Conservation (phyloP, 2,329 filamentous ascomycete species). For the Tricladium varicosporioides region DNA sequence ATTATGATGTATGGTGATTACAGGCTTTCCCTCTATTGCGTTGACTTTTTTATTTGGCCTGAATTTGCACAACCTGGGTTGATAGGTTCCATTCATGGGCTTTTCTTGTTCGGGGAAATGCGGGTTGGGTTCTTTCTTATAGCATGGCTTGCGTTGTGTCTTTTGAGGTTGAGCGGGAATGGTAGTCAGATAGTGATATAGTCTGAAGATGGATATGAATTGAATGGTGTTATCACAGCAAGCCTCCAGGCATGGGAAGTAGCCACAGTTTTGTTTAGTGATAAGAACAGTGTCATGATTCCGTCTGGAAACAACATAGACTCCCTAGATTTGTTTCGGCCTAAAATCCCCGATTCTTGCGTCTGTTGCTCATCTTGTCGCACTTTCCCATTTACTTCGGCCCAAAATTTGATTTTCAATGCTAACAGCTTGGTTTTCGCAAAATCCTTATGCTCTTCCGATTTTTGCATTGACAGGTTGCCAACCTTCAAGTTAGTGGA, state of each 20-base stretch:
- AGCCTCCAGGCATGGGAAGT: not conserved
- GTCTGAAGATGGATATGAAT: not conserved
- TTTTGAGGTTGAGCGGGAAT: slow-evolving; percentile 2
- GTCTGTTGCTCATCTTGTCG: too few species aligned
- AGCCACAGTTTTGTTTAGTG: too few species aligned
- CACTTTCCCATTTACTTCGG: too few species aligned
- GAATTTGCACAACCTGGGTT: slow-evolving; percentile 6
- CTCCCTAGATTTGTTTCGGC: too few species aligned
- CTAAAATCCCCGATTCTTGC: too few species aligned
- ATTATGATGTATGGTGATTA: slow-evolving; percentile 23
- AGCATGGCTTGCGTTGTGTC: slow-evolving; percentile 25
- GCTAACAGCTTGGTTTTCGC: too few species aligned
- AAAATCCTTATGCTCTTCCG: too few species aligned
- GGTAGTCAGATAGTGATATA: not conserved
- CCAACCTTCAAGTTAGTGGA: too few species aligned
- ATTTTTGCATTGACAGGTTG: too few species aligned
- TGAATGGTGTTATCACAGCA: not conserved
- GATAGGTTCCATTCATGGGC: slow-evolving; percentile 1
- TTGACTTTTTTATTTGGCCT: slow-evolving; percentile 12
- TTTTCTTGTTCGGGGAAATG: slow-evolving; percentile 8
- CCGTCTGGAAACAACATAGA: too few species aligned
- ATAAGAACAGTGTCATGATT: too few species aligned
- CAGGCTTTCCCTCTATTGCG: slow-evolving; percentile 11
- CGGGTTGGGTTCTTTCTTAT: slow-evolving; percentile 10
- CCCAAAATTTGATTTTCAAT: too few species aligned